phyloP scores from a whole-genome alignment of 2,329 filamentous ascomycete genomes.

The Westerdykella aurantiaca region DNA sequence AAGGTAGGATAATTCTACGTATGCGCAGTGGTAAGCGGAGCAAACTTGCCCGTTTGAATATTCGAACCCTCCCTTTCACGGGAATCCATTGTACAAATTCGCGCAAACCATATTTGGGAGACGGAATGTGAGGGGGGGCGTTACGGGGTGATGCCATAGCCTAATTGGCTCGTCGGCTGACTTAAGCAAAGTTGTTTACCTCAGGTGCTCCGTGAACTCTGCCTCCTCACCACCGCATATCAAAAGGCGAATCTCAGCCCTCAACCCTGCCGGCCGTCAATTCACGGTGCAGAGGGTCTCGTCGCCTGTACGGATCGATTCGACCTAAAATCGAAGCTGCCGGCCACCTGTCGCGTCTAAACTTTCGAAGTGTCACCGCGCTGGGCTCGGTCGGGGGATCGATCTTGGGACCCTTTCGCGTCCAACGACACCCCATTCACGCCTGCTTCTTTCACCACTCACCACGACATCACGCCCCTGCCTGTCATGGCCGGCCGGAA shows the following conservation, averaged over 20 bases:
- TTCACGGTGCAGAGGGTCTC: constrained; percentile 21
- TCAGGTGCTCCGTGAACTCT: constrained; percentile 14
- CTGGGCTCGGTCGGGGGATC: constrained; percentile 18
- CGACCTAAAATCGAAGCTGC: constrained; percentile 9
- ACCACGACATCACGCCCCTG: constrained; percentile 2
- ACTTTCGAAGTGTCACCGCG: constrained; percentile 31
- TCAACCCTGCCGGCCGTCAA: constrained; percentile 17
- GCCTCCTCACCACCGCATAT: constrained; percentile 23
- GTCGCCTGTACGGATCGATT: constrained; percentile 13
- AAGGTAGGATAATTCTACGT: background rate
- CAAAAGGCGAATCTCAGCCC: constrained; percentile 17
- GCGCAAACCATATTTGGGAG: background rate
- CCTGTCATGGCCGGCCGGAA: constrained; percentile 29
- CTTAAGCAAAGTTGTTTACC: constrained; percentile 33
- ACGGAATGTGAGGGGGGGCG: constrained; percentile 27
- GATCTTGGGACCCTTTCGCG: constrained; percentile 25
- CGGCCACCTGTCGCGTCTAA: constrained; percentile 19
- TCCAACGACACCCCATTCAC: constrained; percentile 20
- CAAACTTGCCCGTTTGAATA: too few species aligned
- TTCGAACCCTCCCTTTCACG: too few species aligned
- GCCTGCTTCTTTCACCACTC: constrained; percentile 13
- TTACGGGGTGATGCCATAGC: constrained; percentile 26
- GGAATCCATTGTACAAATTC: background rate
- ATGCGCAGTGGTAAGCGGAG: too few species aligned
- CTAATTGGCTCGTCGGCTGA: constrained; percentile 30